A percentile compares a stretch with the other conserved stretches of the same genome.
phyloP scores from a whole-genome alignment of 352 stramenopile genomes.

The Pythium aristosporum region DNA sequence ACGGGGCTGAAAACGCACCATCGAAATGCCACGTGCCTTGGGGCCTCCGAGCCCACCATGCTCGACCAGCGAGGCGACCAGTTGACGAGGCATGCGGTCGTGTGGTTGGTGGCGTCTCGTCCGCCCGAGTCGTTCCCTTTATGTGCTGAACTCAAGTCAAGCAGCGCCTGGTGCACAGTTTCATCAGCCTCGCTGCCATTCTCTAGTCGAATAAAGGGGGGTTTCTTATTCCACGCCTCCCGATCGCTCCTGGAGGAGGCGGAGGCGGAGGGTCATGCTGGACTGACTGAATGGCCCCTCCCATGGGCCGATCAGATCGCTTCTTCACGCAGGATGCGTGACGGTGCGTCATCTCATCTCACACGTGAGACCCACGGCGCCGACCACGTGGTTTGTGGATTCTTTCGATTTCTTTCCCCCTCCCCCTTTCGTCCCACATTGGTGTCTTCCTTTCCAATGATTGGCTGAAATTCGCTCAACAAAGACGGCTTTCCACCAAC shows the following conservation, averaged over 20 bases:
- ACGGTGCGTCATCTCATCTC: constrained; percentile 5
- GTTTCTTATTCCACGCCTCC: background rate
- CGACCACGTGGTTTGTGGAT: background rate
- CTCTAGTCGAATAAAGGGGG: too few species aligned
- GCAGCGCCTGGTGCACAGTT: too few species aligned
- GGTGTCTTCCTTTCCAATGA: background rate
- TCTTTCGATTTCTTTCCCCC: background rate
- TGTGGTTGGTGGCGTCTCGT: background rate
- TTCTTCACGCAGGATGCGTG: too few species aligned
- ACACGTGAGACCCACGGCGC: background rate
- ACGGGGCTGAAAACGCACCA: background rate
- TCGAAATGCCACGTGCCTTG: background rate
- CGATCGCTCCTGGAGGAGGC: too few species aligned
- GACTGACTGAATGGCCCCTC: too few species aligned
- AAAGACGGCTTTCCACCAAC: constrained; percentile 25
- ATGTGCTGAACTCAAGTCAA: constrained; percentile 2
- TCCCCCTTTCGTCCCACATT: constrained; percentile 16
- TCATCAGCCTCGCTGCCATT: too few species aligned
- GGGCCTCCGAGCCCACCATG: background rate
- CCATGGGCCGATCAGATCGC: too few species aligned
- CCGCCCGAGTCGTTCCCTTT: background rate
- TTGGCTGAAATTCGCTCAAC: constrained; percentile 9
- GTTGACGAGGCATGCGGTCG: background rate
- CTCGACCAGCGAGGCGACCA: background rate
- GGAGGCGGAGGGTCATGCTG: too few species aligned